A percentile compares a stretch with the other conserved stretches of the same genome.
Conservation (phyloP, 768 basidiomycete species). For the Hirschioporus abietinus region DNA sequence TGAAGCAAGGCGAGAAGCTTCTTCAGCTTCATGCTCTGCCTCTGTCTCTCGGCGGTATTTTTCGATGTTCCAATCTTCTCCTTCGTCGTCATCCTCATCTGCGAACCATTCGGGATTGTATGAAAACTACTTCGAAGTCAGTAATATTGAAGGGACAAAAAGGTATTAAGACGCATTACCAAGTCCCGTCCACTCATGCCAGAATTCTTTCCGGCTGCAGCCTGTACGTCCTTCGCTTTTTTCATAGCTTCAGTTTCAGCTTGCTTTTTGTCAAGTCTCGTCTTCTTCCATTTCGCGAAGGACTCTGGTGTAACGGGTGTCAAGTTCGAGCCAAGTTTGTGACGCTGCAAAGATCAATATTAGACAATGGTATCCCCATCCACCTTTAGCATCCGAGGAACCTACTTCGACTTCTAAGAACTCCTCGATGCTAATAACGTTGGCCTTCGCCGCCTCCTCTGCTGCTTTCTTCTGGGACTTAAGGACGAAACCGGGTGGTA, state of each 20-base stretch:
- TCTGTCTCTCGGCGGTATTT: conserved; percentile 60
- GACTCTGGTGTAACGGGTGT: conserved; percentile 92
- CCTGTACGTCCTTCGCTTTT: conserved; percentile 78
- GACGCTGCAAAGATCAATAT: conserved; percentile 50
- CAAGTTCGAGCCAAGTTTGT: conserved; percentile 85
- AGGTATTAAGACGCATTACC: conserved; percentile 41
- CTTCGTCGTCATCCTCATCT: conserved; percentile 55
- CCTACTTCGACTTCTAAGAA: conserved; percentile 95
- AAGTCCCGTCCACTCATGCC: conserved; percentile 97
- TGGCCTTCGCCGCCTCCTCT: conserved; percentile 87
- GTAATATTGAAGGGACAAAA: conserved; percentile 5
- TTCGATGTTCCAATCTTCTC: conserved; percentile 44
- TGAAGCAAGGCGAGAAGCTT: conserved; percentile 46
- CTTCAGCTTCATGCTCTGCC: conserved; percentile 50
- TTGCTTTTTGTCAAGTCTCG: conserved; percentile 88
- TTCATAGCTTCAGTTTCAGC: conserved; percentile 79
- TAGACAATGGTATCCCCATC: no score
- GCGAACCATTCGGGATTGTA: conserved; percentile 95
- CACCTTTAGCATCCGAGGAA: neutral
- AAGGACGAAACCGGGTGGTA: conserved; percentile 94
- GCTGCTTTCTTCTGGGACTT: conserved; percentile 90
- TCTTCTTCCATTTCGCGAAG: conserved; percentile 95
- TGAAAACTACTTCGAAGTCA: conserved; percentile 57
- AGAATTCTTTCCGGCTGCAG: conserved; percentile 79
- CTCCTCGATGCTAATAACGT: conserved; percentile 88